Evolutionary conservation across 1,284 basidiomycete genomes (phyloP), one percentile per base, ranked within the genome.

Genomic region (Schizophyllum commune): DNA sequence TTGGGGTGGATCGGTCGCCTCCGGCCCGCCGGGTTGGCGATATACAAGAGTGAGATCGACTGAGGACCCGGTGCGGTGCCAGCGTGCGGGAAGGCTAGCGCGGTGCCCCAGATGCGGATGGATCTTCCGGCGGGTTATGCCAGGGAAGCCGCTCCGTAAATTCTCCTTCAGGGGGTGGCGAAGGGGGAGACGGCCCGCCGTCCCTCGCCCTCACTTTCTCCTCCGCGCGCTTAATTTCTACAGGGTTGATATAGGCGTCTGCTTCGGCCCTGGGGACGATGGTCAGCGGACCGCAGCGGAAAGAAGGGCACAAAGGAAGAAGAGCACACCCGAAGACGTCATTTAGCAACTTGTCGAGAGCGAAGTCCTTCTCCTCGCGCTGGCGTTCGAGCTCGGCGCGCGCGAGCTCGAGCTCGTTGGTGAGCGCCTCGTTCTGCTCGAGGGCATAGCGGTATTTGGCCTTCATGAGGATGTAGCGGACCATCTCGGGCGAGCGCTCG

Each of bases 401-500:
- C 11, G 83, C 71, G 32, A 79, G 72, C 56, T 82, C 77, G 65
- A 91, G 71, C 69, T 92, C 87, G 65, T 88, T 83, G 17, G 82
- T 72, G 32, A 92, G 74, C 17, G 73, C 72, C 52, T 83, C 83
- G 61, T 89, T 84, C 65, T 88, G 82, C 61, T 85, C 77, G 21
- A 85, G 63, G 9, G 80, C 84, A 68, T 83, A 88, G 27, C 73
- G 74, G 67, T 85, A 79, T 68, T 91, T 91, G 1, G 91, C 89
- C 68, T 92, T 92, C 77, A 83, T 84, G 32, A 91, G 66, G n/a
- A 92, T 74, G 70, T 93, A 92, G 73, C 82, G 82, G 32, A 83
- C 83, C 75, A 86, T 82, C 39, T 78, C 74, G 0, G 81, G 85
- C 21, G 84, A 75, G 17, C 86, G 80, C 2, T 68, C 2, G 64